Percentiles rank a stretch among this genome's conserved stretches.
Evolutionary conservation across 495 filamentous ascomycete genomes (phyloP).

Genomic region (Lasiosphaeria hispida): DNA sequence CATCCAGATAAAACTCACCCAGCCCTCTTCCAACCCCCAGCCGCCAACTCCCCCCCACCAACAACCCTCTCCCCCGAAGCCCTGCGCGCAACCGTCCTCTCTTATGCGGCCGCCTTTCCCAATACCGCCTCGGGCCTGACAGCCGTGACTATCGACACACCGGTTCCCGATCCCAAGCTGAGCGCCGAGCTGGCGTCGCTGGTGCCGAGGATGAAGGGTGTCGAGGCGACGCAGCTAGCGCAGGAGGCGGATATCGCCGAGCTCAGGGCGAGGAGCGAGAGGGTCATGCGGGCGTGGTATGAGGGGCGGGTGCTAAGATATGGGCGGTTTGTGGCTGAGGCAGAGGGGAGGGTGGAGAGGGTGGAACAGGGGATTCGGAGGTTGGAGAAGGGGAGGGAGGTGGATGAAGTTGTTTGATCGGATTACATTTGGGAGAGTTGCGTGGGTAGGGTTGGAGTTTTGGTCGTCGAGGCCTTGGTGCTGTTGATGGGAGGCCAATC

Average conservation of each 20-base stretch:
- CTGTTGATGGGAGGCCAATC: no score
- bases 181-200: conserved; percentile 68
- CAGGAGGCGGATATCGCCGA: conserved; percentile 72
- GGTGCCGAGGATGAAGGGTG: conserved; percentile 65
- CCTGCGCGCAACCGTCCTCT: conserved; percentile 67
- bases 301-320: conserved; percentile 65
- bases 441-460: no score
- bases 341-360: conserved; percentile 64
- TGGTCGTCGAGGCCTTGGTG: no score
- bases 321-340: conserved; percentile 70
- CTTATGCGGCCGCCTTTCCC: conserved; percentile 71
- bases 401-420: conserved; percentile 16
- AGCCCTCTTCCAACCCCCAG: conserved; percentile 44
- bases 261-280: conserved; percentile 69
- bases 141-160: conserved; percentile 68
- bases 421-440: neutral
- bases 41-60: conserved; percentile 32
- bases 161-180: conserved; percentile 65
- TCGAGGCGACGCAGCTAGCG: conserved; percentile 62
- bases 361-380: conserved; percentile 65
- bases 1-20: conserved; percentile 44
- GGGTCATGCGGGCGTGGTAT: conserved; percentile 76
- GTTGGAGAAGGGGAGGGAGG: conserved; percentile 44
- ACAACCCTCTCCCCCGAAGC: conserved; percentile 42
- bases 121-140: conserved; percentile 74